Percentiles rank a stretch among this genome's conserved stretches.
Evolutionary conservation across 2,329 filamentous ascomycete species (phyloP).

Genomic region (Xylariaceae sp.): DNA sequence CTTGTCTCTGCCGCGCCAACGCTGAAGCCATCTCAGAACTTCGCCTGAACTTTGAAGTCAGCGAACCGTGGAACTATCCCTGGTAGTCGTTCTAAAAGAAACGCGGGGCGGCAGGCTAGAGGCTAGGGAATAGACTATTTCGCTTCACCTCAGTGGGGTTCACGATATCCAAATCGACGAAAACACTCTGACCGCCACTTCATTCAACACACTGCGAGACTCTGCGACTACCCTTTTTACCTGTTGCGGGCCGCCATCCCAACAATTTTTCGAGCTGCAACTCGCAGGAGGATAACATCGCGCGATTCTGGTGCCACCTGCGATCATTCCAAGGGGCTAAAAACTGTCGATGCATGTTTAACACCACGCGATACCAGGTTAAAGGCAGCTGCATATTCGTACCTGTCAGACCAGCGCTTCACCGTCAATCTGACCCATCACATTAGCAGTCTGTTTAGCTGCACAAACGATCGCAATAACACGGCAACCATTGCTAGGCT

Average conservation of each 20-base stretch:
- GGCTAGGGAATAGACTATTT: conserved; percentile 9
- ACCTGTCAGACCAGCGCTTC: no score
- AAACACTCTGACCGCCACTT: conserved; percentile 26
- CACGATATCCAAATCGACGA: conserved; percentile 21
- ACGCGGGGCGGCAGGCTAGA: neutral
- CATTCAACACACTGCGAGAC: conserved; percentile 19
- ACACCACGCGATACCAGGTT: no score
- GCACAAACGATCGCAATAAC: neutral
- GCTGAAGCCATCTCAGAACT: no score
- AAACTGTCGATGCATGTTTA: no score
- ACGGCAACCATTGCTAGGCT: neutral
- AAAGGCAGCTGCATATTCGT: no score
- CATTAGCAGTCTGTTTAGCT: conserved; percentile 3
- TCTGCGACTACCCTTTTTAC: conserved; percentile 8
- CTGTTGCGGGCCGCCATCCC: conserved; percentile 3
- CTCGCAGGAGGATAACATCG: neutral
- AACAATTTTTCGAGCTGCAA: conserved; percentile 8
- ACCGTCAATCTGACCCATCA: no score
- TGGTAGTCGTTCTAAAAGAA: conserved; percentile 16
- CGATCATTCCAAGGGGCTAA: no score
- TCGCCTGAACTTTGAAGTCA: no score
- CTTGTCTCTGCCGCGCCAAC: no score
- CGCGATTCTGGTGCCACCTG: neutral
- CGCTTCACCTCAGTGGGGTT: conserved; percentile 22
- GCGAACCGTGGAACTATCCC: no score